Conservation (phyloP, 495 filamentous ascomycete genomes). For the Aspergillus egyptiacus region DNA sequence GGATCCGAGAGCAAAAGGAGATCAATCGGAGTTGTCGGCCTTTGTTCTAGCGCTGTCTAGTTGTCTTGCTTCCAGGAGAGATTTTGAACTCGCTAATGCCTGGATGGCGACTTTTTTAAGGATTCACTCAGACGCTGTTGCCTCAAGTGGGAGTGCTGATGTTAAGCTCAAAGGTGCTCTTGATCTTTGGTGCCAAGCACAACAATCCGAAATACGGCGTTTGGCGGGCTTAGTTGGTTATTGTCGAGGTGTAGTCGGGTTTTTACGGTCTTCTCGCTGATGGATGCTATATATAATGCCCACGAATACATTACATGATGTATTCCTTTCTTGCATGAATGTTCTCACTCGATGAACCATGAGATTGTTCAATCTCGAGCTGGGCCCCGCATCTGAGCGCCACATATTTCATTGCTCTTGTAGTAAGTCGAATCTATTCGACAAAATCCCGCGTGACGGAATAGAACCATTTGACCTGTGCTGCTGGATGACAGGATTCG, state of each 20-base stretch:
- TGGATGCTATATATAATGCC: not conserved
- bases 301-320: not conserved
- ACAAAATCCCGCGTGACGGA: not conserved
- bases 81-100: constrained; percentile 90
- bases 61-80: constrained; percentile 56
- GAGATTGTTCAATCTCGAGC: not conserved
- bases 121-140: constrained; percentile 60
- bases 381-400: no score
- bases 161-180: constrained; percentile 48
- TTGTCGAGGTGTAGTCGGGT: constrained; percentile 82
- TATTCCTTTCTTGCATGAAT: not conserved
- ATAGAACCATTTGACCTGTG: not conserved
- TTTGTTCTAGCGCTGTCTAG: constrained; percentile 73
- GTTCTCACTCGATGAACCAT: not conserved
- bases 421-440: constrained; percentile 8
- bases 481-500: not conserved
- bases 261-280: constrained; percentile 60
- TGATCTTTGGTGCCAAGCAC: constrained; percentile 57
- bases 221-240: constrained; percentile 75
- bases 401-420: constrained; percentile 6
- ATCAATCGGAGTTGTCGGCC: constrained; percentile 50
- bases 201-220: constrained; percentile 62
- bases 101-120: constrained; percentile 94
- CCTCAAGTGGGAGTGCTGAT: constrained; percentile 31
- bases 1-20: constrained; percentile 37